These are phyloP conservation scores for Ophiostoma novo-ulmi DNA, from an alignment of 2,329 filamentous ascomycete species.

Conservation along the genomic window DNA sequence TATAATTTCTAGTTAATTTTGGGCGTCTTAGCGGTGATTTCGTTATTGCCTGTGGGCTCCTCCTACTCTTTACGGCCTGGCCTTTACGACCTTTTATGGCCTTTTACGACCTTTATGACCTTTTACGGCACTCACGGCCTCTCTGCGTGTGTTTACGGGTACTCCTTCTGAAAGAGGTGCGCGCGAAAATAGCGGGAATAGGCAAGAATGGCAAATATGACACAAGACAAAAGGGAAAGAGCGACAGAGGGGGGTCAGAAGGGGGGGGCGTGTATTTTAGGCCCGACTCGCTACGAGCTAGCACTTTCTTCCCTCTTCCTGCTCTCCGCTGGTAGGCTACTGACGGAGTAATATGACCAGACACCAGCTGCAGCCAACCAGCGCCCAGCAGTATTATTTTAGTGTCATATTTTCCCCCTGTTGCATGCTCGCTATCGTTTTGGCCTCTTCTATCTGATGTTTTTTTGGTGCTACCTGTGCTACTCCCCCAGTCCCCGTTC, in stretches of 20 bases:
- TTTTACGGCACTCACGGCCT: not conserved
- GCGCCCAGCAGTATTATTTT: not conserved
- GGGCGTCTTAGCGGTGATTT: not conserved
- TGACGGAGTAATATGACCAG: not conserved
- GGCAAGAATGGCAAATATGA: not conserved
- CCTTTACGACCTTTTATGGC: not conserved
- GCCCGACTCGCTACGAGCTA: slow-evolving; percentile 9
- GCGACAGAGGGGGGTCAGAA: slow-evolving; percentile 3
- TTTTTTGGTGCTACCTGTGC: not conserved
- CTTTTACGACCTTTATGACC: not conserved
- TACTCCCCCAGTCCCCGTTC: not conserved
- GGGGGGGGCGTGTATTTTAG: slow-evolving; percentile 12
- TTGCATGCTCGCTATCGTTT: not conserved
- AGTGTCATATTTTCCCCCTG: not conserved
- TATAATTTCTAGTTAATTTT: not conserved
- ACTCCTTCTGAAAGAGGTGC: not conserved
- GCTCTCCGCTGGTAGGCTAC: too few species aligned
- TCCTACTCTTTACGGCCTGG: not conserved
- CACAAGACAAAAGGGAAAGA: not conserved
- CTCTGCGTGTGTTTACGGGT: not conserved
- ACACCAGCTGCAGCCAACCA: slow-evolving; percentile 5
- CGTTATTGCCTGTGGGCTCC: not conserved
- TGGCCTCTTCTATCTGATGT: not conserved
- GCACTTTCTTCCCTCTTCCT: not conserved
- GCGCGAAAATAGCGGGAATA: not conserved